These are phyloP conservation scores for Serendipita sp. DNA, from an alignment of 768 basidiomycete genomes.

Conservation along the genomic window DNA sequence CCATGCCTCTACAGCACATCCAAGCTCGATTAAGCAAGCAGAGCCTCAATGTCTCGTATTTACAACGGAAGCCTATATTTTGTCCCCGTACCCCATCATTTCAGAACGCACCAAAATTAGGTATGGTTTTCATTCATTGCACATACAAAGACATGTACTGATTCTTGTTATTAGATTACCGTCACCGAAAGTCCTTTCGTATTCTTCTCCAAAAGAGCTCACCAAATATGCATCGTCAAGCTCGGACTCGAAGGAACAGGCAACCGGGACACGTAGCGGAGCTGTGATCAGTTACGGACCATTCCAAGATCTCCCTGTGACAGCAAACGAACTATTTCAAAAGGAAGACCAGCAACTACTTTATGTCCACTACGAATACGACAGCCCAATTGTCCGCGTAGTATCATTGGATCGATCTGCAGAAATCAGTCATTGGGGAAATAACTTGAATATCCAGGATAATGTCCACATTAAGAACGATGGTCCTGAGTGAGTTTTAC, in stretches of 20 bases:
- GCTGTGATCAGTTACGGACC: conserved; percentile 81
- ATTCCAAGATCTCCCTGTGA: conserved; percentile 56
- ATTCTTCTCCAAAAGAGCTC: conserved; percentile 48
- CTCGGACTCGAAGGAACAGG: conserved; percentile 18
- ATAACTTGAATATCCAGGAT: conserved; percentile 87
- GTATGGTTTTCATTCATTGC: conserved; percentile 30
- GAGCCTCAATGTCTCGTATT: conserved; percentile 74
- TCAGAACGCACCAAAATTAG: conserved; percentile 79
- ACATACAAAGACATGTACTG: neutral
- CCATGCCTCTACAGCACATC: conserved; percentile 65
- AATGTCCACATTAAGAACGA: conserved; percentile 73
- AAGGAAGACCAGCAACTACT: conserved; percentile 47
- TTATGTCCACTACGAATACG: conserved; percentile 65
- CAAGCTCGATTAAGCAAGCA: conserved; percentile 51
- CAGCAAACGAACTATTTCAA: conserved; percentile 41
- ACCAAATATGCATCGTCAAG: conserved; percentile 32
- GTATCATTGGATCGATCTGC: conserved; percentile 54
- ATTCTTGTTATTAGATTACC: conserved; percentile 35
- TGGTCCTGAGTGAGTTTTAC: conserved; percentile 79
- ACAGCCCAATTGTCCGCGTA: conserved; percentile 68
- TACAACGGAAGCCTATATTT: conserved; percentile 56
- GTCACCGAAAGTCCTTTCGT: conserved; percentile 52
- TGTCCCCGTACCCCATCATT: conserved; percentile 68
- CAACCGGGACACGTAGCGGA: conserved; percentile 43
- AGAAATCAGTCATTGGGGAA: conserved; percentile 96